phyloP scores from a whole-genome alignment of 2,329 filamentous ascomycete genomes.

The Colletotrichum sublineola region DNA sequence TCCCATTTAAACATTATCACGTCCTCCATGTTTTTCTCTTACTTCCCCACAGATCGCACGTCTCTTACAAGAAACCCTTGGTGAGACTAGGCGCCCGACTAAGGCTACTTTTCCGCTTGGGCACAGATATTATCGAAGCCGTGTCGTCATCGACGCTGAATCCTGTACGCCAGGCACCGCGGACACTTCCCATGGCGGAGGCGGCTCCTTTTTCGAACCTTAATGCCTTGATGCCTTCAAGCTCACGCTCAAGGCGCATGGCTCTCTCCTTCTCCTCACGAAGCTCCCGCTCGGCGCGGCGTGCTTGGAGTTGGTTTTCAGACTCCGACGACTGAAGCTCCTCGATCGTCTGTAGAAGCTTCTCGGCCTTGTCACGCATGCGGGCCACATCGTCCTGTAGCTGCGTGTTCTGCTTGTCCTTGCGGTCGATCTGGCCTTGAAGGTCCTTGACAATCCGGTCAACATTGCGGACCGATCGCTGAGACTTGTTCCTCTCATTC shows the following conservation, averaged over 20 bases:
- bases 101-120: constrained; percentile 76
- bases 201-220: constrained; percentile 71
- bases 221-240: constrained; percentile 86
- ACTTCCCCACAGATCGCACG: background rate
- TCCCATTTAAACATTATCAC: constrained; percentile 38
- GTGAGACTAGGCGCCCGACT: constrained; percentile 76
- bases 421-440: constrained; percentile 90
- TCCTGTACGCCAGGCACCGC: constrained; percentile 51
- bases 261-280: constrained; percentile 89
- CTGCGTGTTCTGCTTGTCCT: constrained; percentile 87
- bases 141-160: constrained; percentile 57
- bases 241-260: constrained; percentile 85
- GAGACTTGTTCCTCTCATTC: constrained; percentile 81
- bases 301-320: constrained; percentile 81
- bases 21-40: constrained; percentile 15
- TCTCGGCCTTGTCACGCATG: constrained; percentile 90
- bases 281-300: constrained; percentile 90
- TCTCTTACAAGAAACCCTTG: constrained; percentile 78
- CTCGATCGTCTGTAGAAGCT: constrained; percentile 90
- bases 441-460: constrained; percentile 95
- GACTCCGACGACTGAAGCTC: constrained; percentile 93
- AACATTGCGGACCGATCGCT: constrained; percentile 89
- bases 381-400: constrained; percentile 86
- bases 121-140: constrained; percentile 63
- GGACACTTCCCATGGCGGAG: constrained; percentile 50